Conservation (phyloP, 768 basidiomycete species). For the Leccinum olivaceopallidum region DNA sequence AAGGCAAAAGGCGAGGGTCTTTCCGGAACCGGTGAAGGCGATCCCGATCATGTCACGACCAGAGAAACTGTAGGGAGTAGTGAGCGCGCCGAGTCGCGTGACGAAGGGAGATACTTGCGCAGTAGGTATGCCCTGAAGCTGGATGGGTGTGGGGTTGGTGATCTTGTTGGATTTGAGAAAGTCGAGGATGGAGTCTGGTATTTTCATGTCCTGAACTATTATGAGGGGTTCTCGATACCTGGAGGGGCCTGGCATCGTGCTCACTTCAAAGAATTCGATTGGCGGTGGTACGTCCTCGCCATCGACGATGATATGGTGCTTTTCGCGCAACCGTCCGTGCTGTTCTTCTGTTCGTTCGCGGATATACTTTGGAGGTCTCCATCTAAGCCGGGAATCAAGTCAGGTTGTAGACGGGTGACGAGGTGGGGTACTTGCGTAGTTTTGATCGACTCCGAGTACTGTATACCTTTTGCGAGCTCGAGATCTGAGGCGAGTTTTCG, state of each 20-base stretch:
- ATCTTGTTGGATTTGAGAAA: slow-evolving; percentile 87
- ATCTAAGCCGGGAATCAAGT: slow-evolving; percentile 48
- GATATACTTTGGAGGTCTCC: slow-evolving; percentile 86
- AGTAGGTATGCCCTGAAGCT: slow-evolving; percentile 94
- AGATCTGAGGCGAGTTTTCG: slow-evolving; percentile 90
- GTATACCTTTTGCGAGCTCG: slow-evolving; percentile 91
- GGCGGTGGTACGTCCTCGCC: slow-evolving; percentile 94
- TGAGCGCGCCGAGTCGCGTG: slow-evolving; percentile 5
- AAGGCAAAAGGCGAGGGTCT: slow-evolving; percentile 98
- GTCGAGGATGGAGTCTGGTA: slow-evolving; percentile 83
- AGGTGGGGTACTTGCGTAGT: slow-evolving; percentile 59
- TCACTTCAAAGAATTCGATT: slow-evolving; percentile 82
- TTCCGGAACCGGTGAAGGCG: slow-evolving; percentile 98
- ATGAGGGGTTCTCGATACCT: slow-evolving; percentile 11
- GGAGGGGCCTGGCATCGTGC: slow-evolving; percentile 6
- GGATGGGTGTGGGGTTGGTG: slow-evolving; percentile 88
- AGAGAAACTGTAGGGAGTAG: slow-evolving; percentile 62
- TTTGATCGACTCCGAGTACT: slow-evolving; percentile 83
- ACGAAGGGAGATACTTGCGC: slow-evolving; percentile 57
- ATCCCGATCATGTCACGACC: slow-evolving; percentile 99
- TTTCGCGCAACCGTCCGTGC: slow-evolving; percentile 75
- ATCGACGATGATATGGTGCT: slow-evolving; percentile 93
- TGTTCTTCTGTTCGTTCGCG: slow-evolving; percentile 69
- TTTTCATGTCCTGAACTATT: slow-evolving; percentile 87
- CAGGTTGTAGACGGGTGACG: not conserved